phyloP scores from a whole-genome alignment of 2,329 filamentous ascomycete species.

The Cercospora zeina region DNA sequence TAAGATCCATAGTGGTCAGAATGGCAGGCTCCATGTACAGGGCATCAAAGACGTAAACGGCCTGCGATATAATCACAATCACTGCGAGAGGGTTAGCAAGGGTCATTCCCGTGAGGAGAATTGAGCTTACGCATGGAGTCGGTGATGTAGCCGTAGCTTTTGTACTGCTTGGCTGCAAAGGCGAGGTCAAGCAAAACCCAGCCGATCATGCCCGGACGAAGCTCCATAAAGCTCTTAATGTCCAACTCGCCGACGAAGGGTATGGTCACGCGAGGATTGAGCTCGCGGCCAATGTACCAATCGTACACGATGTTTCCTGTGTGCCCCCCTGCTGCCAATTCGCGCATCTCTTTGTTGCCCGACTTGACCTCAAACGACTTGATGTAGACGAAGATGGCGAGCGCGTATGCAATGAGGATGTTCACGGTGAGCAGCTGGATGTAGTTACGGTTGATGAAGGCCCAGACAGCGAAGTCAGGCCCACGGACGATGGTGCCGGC shows the following conservation, averaged over 20 bases:
- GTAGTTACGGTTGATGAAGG: constrained; percentile 89
- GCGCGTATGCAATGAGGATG: constrained; percentile 69
- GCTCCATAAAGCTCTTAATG: constrained; percentile 85
- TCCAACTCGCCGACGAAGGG: constrained; percentile 83
- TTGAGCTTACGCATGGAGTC: constrained; percentile 65
- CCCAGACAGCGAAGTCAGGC: constrained; percentile 83
- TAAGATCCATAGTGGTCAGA: constrained; percentile 92
- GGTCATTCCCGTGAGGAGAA: neutral
- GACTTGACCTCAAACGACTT: constrained; percentile 77
- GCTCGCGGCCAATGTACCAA: constrained; percentile 93
- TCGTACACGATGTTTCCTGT: constrained; percentile 87
- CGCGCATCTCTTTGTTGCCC: constrained; percentile 69
- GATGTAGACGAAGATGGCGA: constrained; percentile 78
- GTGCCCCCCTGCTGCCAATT: constrained; percentile 78
- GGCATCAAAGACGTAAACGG: constrained; percentile 79
- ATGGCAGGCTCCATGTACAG: constrained; percentile 86
- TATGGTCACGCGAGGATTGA: constrained; percentile 81
- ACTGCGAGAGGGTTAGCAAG: constrained; percentile 42
- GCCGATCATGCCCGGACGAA: constrained; percentile 86
- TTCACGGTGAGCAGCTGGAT: constrained; percentile 81
- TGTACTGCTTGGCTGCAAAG: constrained; percentile 85
- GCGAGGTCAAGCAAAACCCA: constrained; percentile 85
- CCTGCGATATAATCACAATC: constrained; percentile 74
- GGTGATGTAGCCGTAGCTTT: constrained; percentile 76
- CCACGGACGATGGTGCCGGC: constrained; percentile 76